A percentile compares a stretch with the other conserved stretches of the same genome.
Conservation (phyloP, 2,329 filamentous ascomycete genomes). For the Cladosporium sp. region DNA sequence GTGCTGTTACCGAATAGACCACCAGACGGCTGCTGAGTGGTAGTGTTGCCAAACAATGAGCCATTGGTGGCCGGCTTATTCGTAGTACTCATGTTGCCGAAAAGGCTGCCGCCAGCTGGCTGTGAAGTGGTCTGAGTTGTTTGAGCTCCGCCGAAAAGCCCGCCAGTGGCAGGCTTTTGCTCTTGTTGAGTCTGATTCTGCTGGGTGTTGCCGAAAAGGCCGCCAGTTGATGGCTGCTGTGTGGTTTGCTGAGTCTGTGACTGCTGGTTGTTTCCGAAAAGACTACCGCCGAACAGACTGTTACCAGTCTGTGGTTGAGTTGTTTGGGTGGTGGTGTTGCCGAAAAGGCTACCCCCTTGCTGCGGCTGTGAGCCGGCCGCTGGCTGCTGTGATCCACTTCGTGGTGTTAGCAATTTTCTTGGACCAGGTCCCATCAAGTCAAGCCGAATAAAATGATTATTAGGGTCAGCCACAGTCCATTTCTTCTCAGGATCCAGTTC, state of each 20-base stretch:
- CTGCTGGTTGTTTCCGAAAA: constrained; percentile 24
- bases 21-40: not conserved
- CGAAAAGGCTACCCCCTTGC: constrained; percentile 24
- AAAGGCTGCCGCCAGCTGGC: constrained; percentile 15
- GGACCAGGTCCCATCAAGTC: constrained; percentile 1
- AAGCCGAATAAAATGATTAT: not conserved
- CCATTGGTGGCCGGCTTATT: not conserved
- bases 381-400: constrained; percentile 17
- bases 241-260: not conserved
- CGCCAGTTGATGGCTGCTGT: constrained; percentile 14
- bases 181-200: constrained; percentile 24
- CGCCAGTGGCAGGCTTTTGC: constrained; percentile 15
- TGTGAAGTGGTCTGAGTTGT: constrained; percentile 12
- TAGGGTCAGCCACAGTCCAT: not conserved
- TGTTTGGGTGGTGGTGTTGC: constrained; percentile 19
- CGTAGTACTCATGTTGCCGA: constrained; percentile 18
- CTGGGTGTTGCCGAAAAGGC: constrained; percentile 35
- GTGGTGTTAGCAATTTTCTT: constrained; percentile 7
- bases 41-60: not conserved
- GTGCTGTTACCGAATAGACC: constrained; percentile 27
- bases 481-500: not conserved
- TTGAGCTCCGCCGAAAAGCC: constrained; percentile 15
- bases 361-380: constrained; percentile 17
- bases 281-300: constrained; percentile 28
- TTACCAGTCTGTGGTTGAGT: constrained; percentile 25